Conservation (phyloP, 2,329 filamentous ascomycete genomes). For the Apiospora pterosperma region DNA sequence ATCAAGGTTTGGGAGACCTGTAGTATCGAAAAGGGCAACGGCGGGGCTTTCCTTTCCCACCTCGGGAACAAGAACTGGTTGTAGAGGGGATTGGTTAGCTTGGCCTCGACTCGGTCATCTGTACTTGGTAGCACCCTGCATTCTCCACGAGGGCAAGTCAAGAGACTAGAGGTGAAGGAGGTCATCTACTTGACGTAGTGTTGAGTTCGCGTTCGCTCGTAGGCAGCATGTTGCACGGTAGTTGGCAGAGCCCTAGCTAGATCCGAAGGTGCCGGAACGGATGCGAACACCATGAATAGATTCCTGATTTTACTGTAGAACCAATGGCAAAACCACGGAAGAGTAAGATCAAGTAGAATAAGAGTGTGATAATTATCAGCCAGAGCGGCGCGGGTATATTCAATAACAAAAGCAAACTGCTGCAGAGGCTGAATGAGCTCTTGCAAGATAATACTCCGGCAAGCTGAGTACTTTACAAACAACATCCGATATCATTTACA, state of each 20-base stretch:
- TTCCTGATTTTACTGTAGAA: too few relatives aligned
- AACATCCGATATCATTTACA: neutral
- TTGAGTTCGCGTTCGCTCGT: neutral
- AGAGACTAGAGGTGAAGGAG: neutral
- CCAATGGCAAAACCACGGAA: neutral
- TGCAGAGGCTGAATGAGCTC: neutral
- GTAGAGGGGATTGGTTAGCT: slow-evolving; percentile 17
- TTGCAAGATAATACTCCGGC: neutral
- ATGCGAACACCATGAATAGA: neutral
- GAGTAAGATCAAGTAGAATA: neutral
- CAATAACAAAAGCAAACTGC: neutral
- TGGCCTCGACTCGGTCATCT: neutral
- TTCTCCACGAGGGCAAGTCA: neutral
- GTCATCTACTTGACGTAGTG: neutral
- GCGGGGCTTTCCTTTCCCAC: slow-evolving; percentile 52
- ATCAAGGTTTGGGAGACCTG: slow-evolving; percentile 18
- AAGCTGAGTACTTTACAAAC: neutral
- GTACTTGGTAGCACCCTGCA: too few relatives aligned
- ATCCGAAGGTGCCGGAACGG: neutral
- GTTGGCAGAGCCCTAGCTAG: neutral
- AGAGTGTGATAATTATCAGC: neutral
- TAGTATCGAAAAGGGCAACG: slow-evolving; percentile 16
- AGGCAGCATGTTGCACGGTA: neutral
- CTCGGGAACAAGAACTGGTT: slow-evolving; percentile 51
- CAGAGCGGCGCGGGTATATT: neutral